These are phyloP conservation scores for Balansia obtecta DNA, from an alignment of 2,329 filamentous ascomycete genomes.

Conservation along the genomic window DNA sequence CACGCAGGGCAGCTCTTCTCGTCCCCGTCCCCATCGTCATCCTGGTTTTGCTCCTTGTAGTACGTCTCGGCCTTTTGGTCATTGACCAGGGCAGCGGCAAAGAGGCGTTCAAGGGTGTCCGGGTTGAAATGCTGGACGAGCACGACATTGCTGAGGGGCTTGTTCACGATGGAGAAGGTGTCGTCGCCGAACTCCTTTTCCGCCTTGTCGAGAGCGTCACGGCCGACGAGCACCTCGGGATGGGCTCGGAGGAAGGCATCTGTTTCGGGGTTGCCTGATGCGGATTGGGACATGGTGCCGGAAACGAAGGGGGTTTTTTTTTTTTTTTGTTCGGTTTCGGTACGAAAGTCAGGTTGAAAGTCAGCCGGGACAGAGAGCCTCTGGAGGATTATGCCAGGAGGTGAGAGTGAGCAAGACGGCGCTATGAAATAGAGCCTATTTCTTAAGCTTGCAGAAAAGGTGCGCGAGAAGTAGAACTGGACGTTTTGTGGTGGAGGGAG, in stretches of 20 bases:
- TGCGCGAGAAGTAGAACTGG: too few species aligned
- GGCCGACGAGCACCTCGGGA: constrained; percentile 8
- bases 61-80: constrained; percentile 5
- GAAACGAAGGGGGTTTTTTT: neutral
- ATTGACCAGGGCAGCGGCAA: constrained; percentile 7
- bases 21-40: constrained; percentile 1
- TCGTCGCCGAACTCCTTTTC: constrained; percentile 4
- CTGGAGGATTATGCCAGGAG: too few species aligned
- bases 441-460: too few species aligned
- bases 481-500: too few species aligned
- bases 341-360: neutral
- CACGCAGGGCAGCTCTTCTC: constrained; percentile 2
- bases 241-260: constrained; percentile 6
- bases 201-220: constrained; percentile 6
- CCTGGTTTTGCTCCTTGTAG: constrained; percentile 5
- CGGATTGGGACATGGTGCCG: neutral
- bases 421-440: too few species aligned
- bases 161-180: constrained; percentile 9
- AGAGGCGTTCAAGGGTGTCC: constrained; percentile 8
- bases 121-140: constrained; percentile 8
- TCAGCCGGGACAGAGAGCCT: too few species aligned
- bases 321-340: neutral
- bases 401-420: too few species aligned
- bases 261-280: neutral
- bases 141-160: constrained; percentile 7